A percentile compares a stretch with the other conserved stretches of the same genome.
Evolutionary conservation across 192 early-diverging fungal genomes (phyloP).

Genomic region (Pecoramyces ruminantium): DNA sequence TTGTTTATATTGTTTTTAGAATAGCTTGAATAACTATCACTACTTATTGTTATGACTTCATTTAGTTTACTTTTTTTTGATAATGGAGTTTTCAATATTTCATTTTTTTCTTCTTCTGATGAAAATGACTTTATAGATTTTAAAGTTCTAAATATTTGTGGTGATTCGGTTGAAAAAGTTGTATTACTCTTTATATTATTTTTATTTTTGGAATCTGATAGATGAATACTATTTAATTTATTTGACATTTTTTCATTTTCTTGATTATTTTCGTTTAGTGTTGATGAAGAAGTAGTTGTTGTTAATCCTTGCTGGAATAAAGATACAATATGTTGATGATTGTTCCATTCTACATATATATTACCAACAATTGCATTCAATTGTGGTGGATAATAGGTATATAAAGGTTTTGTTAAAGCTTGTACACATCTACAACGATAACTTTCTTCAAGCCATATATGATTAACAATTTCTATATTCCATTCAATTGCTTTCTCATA

Average conservation of each 20-base stretch:
- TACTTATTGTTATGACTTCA: too few species aligned
- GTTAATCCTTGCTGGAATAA: not conserved
- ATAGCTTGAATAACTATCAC: too few species aligned
- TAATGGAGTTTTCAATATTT: too few species aligned
- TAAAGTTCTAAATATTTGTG: too few species aligned
- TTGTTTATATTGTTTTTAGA: too few species aligned
- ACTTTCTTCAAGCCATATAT: constrained; percentile 72
- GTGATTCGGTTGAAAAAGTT: too few species aligned
- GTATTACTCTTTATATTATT: not conserved
- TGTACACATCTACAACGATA: constrained; percentile 42
- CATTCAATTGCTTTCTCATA: constrained; percentile 39
- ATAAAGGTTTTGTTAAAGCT: constrained; percentile 31
- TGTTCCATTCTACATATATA: constrained; percentile 16
- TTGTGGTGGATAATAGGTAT: constrained; percentile 29
- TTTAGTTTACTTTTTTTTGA: too few species aligned
- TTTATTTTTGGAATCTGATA: not conserved
- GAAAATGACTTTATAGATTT: too few species aligned
- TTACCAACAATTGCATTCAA: constrained; percentile 35
- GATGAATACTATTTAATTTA: not conserved
- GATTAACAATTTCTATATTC: constrained; percentile 57
- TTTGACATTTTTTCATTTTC: not conserved
- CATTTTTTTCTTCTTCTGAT: too few species aligned
- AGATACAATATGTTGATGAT: not conserved
- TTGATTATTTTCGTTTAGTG: too few species aligned
- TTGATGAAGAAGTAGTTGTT: not conserved